Conservation (phyloP, 2,329 filamentous ascomycete species). For the Colletotrichum somersetense region DNA sequence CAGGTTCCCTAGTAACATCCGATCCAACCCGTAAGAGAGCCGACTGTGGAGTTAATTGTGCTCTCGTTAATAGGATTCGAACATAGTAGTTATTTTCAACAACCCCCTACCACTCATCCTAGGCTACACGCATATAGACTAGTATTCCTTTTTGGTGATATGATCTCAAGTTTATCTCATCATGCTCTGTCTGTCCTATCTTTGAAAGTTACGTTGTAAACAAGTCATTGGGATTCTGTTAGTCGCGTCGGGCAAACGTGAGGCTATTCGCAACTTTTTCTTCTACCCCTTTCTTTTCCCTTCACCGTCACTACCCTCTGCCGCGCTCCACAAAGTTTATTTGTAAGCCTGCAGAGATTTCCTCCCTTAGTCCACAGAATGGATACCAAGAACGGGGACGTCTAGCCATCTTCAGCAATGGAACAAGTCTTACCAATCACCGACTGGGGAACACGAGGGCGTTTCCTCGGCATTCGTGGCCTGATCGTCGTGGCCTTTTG, state of each 20-base stretch:
- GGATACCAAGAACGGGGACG: neutral
- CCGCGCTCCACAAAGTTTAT: neutral
- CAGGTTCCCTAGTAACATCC: neutral
- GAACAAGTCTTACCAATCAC: neutral
- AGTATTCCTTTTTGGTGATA: neutral
- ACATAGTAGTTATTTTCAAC: too few species aligned
- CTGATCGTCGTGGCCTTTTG: constrained; percentile 3
- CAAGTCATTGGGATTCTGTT: neutral
- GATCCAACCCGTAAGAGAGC: neutral
- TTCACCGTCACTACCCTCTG: neutral
- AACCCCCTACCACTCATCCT: neutral
- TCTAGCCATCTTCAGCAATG: neutral
- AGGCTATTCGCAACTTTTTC: constrained; percentile 26
- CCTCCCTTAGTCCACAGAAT: neutral
- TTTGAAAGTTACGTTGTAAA: too few species aligned
- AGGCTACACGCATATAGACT: neutral
- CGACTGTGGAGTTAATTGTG: neutral
- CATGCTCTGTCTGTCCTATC: neutral
- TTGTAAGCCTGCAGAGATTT: constrained; percentile 13
- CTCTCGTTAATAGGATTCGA: neutral
- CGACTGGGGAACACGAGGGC: constrained; percentile 5
- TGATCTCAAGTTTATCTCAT: neutral
- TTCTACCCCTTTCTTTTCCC: neutral
- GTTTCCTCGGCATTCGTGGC: constrained; percentile 16
- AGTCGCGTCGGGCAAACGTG: neutral